Percentiles rank a stretch among this genome's conserved stretches.
These are phyloP conservation scores for Saraca asoca DNA, from an alignment of 331 rosid genomes.

Conservation along the genomic window DNA sequence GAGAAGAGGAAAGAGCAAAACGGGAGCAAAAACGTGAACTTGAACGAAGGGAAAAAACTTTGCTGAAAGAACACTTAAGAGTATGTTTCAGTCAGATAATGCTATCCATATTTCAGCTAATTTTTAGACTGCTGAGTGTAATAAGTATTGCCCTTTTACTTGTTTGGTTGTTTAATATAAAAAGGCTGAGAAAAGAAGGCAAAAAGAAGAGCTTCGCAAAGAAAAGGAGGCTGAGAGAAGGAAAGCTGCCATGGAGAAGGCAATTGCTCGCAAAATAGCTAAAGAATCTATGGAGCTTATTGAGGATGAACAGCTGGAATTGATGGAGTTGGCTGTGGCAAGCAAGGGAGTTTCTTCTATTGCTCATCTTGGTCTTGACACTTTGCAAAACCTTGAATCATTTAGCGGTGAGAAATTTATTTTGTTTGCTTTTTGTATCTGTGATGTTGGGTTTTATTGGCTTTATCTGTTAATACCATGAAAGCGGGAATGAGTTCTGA, in stretches of 20 bases:
- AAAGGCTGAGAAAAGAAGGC: constrained; percentile 91
- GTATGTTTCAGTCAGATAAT: constrained; percentile 49
- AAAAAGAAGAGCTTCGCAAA: constrained; percentile 83
- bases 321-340: constrained; percentile 95
- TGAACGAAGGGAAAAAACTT: constrained; percentile 85
- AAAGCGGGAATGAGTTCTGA: constrained; percentile 26
- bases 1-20: constrained; percentile 84
- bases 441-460: constrained; percentile 15
- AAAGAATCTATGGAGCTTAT: constrained; percentile 98
- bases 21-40: constrained; percentile 89
- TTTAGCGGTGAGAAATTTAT: constrained; percentile 62
- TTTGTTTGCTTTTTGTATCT: constrained; percentile 22
- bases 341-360: constrained; percentile 86
- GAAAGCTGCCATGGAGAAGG: constrained; percentile 94
- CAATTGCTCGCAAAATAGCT: constrained; percentile 89
- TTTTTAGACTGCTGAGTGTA: constrained; percentile 24
- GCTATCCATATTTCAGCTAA: constrained; percentile 8
- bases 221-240: constrained; percentile 92
- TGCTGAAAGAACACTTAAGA: constrained; percentile 74
- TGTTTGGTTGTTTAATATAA: constrained; percentile 29
- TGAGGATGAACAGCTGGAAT: constrained; percentile 95
- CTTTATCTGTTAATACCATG: not conserved
- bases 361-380: constrained; percentile 78
- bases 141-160: constrained; percentile 23
- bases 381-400: constrained; percentile 82